phyloP scores from a whole-genome alignment of 192 early-diverging fungal species.

The Umbelopsis ramanniana region DNA sequence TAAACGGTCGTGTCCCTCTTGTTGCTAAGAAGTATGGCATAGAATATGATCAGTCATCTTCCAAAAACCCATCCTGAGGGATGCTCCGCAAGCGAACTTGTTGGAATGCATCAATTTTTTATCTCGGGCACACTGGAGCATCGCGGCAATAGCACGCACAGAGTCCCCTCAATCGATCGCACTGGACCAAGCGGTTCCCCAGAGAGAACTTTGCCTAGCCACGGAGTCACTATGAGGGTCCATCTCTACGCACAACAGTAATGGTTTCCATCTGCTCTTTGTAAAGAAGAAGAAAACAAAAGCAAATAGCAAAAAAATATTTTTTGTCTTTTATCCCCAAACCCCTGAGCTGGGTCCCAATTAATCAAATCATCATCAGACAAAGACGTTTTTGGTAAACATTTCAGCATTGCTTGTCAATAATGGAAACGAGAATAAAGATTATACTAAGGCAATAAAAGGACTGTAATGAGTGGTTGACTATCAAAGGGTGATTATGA shows the following conservation, averaged over 20 bases:
- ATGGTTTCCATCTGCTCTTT: slow-evolving; percentile 12
- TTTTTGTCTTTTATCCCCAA: too few relatives aligned
- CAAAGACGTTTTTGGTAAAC: too few relatives aligned
- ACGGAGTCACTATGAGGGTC: neutral
- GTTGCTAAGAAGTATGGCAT: slow-evolving; percentile 16
- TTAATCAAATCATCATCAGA: too few relatives aligned
- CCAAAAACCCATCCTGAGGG: slow-evolving; percentile 4
- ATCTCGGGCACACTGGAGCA: slow-evolving; percentile 19
- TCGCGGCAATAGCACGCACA: slow-evolving; percentile 1
- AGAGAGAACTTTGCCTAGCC: slow-evolving; percentile 20
- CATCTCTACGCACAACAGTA: neutral
- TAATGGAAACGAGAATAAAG: slow-evolving; percentile 22
- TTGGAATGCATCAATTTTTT: neutral
- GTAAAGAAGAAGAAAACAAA: slow-evolving; percentile 1
- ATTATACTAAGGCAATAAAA: slow-evolving; percentile 19
- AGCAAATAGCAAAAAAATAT: too few relatives aligned
- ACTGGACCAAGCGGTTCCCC: slow-evolving; percentile 2
- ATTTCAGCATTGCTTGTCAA: neutral
- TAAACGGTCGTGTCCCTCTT: neutral
- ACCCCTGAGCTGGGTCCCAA: too few relatives aligned
- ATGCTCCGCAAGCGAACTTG: neutral
- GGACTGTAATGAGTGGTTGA: slow-evolving; percentile 5
- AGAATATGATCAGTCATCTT: neutral
- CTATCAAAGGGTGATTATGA: neutral
- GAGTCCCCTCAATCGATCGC: neutral